These are phyloP conservation scores for Zymoseptoria pseudotritici DNA, from an alignment of 2,329 filamentous ascomycete genomes.

Conservation along the genomic window DNA sequence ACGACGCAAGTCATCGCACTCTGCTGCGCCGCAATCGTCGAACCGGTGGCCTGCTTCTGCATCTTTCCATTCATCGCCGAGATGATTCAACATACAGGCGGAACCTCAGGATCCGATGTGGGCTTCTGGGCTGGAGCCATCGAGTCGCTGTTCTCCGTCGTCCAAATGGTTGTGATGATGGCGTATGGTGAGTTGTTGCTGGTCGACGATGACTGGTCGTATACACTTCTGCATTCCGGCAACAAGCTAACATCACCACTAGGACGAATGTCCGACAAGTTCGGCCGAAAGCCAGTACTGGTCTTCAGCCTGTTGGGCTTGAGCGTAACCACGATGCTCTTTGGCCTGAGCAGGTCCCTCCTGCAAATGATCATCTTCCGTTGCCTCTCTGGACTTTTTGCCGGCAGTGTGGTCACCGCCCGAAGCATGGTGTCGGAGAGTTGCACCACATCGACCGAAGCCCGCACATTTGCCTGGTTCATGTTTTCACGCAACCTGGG, in stretches of 20 bases:
- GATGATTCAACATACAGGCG: too few relatives aligned
- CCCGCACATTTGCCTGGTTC: conserved; percentile 66
- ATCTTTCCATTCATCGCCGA: conserved; percentile 36
- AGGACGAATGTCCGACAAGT: conserved; percentile 53
- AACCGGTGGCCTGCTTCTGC: conserved; percentile 75
- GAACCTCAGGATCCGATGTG: too few relatives aligned
- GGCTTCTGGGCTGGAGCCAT: conserved; percentile 62
- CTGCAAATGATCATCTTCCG: conserved; percentile 68
- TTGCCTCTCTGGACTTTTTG: conserved; percentile 64
- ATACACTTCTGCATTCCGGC: too few relatives aligned
- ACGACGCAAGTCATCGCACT: conserved; percentile 57
- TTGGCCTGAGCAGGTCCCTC: conserved; percentile 60
- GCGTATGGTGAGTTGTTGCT: conserved; percentile 48
- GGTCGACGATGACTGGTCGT: neutral
- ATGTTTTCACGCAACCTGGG: conserved; percentile 66
- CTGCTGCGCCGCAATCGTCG: conserved; percentile 63
- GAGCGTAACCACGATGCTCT: conserved; percentile 52
- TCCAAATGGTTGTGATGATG: conserved; percentile 69
- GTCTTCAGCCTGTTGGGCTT: conserved; percentile 61
- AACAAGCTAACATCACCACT: too few relatives aligned
- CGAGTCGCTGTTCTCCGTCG: conserved; percentile 61
- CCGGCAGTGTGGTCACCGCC: conserved; percentile 65
- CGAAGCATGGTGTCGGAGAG: conserved; percentile 71
- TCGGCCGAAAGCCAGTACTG: conserved; percentile 66
- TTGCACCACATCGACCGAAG: conserved; percentile 62